Percentiles rank a stretch among this genome's conserved stretches.
phyloP scores from a whole-genome alignment of 2,329 filamentous ascomycete genomes.

The Blumeriella jaapii region DNA sequence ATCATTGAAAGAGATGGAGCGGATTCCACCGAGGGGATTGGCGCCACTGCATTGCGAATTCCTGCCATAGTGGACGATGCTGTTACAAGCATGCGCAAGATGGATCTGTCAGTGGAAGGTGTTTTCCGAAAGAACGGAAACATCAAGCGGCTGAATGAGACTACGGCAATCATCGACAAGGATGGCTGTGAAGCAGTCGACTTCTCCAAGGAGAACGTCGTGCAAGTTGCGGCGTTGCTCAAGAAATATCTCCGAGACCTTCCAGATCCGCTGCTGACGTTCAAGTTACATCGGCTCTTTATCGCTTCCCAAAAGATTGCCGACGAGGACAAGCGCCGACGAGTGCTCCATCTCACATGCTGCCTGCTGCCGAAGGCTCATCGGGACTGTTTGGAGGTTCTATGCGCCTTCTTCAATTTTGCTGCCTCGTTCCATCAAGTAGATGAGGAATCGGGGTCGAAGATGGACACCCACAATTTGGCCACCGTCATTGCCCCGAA shows the following conservation, averaged over 20 bases:
- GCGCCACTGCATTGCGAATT: slow-evolving; percentile 79
- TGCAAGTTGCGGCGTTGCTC: slow-evolving; percentile 84
- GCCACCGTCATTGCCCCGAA: slow-evolving; percentile 97
- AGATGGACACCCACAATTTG: slow-evolving; percentile 98
- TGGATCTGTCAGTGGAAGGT: slow-evolving; percentile 97
- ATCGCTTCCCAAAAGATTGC: slow-evolving; percentile 80
- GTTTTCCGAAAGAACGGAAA: slow-evolving; percentile 99
- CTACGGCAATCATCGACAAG: slow-evolving; percentile 75
- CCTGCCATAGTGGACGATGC: slow-evolving; percentile 93
- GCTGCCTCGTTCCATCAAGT: slow-evolving; percentile 94
- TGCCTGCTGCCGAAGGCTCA: slow-evolving; percentile 88
- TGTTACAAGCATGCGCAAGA: slow-evolving; percentile 88
- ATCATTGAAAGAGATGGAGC: slow-evolving; percentile 90
- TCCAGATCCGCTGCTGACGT: slow-evolving; percentile 86
- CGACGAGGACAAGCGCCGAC: slow-evolving; percentile 70
- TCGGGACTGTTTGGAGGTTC: slow-evolving; percentile 84
- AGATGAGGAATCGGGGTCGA: slow-evolving; percentile 91
- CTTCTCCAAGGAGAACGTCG: slow-evolving; percentile 77
- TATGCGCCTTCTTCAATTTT: slow-evolving; percentile 96
- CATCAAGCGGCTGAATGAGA: slow-evolving; percentile 82
- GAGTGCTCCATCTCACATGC: slow-evolving; percentile 80
- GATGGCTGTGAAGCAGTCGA: slow-evolving; percentile 78
- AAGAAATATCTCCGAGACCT: slow-evolving; percentile 94
- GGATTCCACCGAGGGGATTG: slow-evolving; percentile 95
- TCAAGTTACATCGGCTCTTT: slow-evolving; percentile 88